These are phyloP conservation scores for Endocalyx cinctus DNA, from an alignment of 2,329 filamentous ascomycete genomes.

Conservation along the genomic window DNA sequence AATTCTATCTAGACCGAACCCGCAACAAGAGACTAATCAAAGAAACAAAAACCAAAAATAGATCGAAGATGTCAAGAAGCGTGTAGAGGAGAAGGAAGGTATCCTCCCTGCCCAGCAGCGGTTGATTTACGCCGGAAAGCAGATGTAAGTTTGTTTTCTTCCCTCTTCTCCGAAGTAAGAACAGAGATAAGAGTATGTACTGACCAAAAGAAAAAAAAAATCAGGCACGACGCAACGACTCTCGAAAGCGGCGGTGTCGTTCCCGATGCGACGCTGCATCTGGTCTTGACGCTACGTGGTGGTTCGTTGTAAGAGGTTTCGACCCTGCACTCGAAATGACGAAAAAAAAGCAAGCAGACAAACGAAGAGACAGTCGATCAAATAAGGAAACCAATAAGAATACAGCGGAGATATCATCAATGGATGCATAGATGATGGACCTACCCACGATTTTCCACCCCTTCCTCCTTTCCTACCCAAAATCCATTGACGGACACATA, in stretches of 20 bases:
- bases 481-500: no score
- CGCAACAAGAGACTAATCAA: not conserved
- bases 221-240: slow-evolving; percentile 90
- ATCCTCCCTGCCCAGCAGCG: slow-evolving; percentile 96
- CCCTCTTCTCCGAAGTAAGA: not conserved
- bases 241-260: slow-evolving; percentile 86
- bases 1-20: slow-evolving; percentile 1
- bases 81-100: slow-evolving; percentile 97
- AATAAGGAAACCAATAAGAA: no score
- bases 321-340: no score
- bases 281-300: slow-evolving; percentile 90
- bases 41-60: slow-evolving; percentile 30
- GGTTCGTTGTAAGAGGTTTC: no score
- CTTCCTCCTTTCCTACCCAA: no score
- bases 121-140: slow-evolving; percentile 94
- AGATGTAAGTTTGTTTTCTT: slow-evolving; percentile 66
- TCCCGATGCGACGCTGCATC: slow-evolving; percentile 87
- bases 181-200: not conserved
- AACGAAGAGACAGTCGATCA: no score
- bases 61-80: slow-evolving; percentile 97
- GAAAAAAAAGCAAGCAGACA: no score
- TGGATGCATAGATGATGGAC: no score
- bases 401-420: no score
- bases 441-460: no score
- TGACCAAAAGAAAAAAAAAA: not conserved